phyloP scores from a whole-genome alignment of 148 eudicot genomes.

The Cornus controversa region DNA sequence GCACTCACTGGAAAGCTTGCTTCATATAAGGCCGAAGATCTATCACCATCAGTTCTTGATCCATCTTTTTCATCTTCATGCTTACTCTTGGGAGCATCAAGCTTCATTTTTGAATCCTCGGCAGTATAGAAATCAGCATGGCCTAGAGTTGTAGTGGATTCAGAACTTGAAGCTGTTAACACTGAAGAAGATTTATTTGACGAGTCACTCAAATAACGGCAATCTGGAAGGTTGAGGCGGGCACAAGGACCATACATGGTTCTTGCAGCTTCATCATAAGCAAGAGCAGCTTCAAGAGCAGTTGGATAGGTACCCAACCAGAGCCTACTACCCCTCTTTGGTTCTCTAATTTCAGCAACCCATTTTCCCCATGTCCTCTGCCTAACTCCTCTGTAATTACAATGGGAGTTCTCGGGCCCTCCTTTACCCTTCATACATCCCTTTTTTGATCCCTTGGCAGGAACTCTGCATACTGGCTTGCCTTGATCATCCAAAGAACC shows the following conservation, averaged over 20 bases:
- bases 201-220: no score
- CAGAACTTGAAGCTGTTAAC: slow-evolving; percentile 25
- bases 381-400: slow-evolving; percentile 67
- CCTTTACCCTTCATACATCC: slow-evolving; percentile 95
- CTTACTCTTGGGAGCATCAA: neutral
- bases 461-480: slow-evolving; percentile 43
- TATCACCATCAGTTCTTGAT: slow-evolving; percentile 8
- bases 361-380: slow-evolving; percentile 92
- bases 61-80: slow-evolving; percentile 20
- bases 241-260: slow-evolving; percentile 65
- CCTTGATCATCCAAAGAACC: slow-evolving; percentile 15
- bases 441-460: slow-evolving; percentile 76
- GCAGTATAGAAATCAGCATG: slow-evolving; percentile 23
- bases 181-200: slow-evolving; percentile 15
- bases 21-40: neutral
- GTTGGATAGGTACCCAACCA: slow-evolving; percentile 76
- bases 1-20: slow-evolving; percentile 3
- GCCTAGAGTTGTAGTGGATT: slow-evolving; percentile 21
- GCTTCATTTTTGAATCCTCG: slow-evolving; percentile 15
- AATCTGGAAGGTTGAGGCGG: slow-evolving; percentile 52
- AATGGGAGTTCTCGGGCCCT: slow-evolving; percentile 60
- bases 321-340: slow-evolving; percentile 56
- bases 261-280: slow-evolving; percentile 77
- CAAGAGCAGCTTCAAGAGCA: slow-evolving; percentile 66
- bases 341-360: slow-evolving; percentile 84